Base-by-base conservation (phyloP, 225 moss, liverwort and hornwort species). In the Marchantia paleacea region DNA sequence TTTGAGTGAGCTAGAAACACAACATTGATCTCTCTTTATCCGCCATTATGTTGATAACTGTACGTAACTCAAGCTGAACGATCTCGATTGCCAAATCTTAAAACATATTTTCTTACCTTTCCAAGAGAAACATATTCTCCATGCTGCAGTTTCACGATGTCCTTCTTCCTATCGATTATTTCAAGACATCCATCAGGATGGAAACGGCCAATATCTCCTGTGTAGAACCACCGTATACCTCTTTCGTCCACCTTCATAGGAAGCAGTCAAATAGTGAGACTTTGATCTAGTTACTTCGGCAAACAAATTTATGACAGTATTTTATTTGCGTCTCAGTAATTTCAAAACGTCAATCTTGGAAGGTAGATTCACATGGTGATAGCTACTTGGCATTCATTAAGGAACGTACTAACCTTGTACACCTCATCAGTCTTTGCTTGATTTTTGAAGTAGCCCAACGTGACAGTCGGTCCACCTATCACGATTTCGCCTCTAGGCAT, bases 101-200 rank as follows among this genome's bases (percentile, higher is more conserved):
- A 22, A n/a, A 70, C 18, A 61, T 9, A 12, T 11, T 10, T 74
- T 52, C 75, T 61, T 81, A 92, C 94, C 91, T 99, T 99, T 72
- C 97, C 97, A 69, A 99, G 92, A 55, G 97, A 99, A 3, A 99
- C 91, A 39, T 95, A 99, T 83, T 99, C 97, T 77, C 97, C 97
- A 71, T 93, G 88, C 82, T 95, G 95, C 80, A 99, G 85, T 84
- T 99, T 99, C 81, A 99, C 95, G 52, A 99, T 99, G 69, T 99
- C 97, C 85, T 99, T 99, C 82, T 95, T 99, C 72, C 97, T 91
- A 87, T 99, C 97, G 78, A 99, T 87, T 66, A 99, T 95, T 73
- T 99, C 95, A 73, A 99, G 52, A 75, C 92, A 91, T 52, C 97
- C 97, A 87, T 99, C 97, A 39, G 86, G 84, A 76, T 99, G 95